A percentile compares a stretch with the other conserved stretches of the same genome.
These are phyloP conservation scores for Stylonectria norvegica DNA, from an alignment of 2,329 filamentous ascomycete genomes.

Conservation along the genomic window DNA sequence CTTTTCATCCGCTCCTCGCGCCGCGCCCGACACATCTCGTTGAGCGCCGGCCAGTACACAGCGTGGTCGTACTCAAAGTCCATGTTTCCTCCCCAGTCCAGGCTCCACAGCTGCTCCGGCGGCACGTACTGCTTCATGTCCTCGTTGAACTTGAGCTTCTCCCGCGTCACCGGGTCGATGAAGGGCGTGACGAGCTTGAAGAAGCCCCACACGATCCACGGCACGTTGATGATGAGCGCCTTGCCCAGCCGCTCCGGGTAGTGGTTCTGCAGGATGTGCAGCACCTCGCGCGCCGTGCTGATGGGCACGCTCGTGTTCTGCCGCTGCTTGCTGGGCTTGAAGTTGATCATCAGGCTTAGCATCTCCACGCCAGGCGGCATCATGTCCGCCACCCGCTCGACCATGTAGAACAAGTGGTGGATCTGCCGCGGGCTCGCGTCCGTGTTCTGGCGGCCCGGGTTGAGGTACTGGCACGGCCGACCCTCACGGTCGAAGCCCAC, in stretches of 20 bases:
- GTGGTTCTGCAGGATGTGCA: slow-evolving; percentile 89
- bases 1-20: slow-evolving; percentile 60
- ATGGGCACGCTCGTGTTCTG: slow-evolving; percentile 71
- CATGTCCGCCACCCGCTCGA: slow-evolving; percentile 83
- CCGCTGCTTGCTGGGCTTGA: slow-evolving; percentile 73
- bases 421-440: slow-evolving; percentile 81
- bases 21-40: slow-evolving; percentile 64
- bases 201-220: slow-evolving; percentile 88
- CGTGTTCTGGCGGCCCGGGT: slow-evolving; percentile 89
- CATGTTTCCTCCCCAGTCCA: slow-evolving; percentile 70
- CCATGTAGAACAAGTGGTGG: slow-evolving; percentile 92
- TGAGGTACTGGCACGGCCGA: slow-evolving; percentile 87
- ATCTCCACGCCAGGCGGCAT: slow-evolving; percentile 86
- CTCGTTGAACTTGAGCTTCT: slow-evolving; percentile 98
- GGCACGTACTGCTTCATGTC: slow-evolving; percentile 81
- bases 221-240: slow-evolving; percentile 87
- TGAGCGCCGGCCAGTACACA: slow-evolving; percentile 84
- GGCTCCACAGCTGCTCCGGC: slow-evolving; percentile 74
- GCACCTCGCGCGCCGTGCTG: slow-evolving; percentile 73
- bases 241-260: slow-evolving; percentile 90
- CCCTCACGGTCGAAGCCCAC: slow-evolving; percentile 82
- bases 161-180: slow-evolving; percentile 88
- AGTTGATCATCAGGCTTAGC: slow-evolving; percentile 84
- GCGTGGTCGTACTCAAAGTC: slow-evolving; percentile 90
- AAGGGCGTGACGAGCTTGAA: slow-evolving; percentile 96